Evolutionary conservation across 2,329 filamentous ascomycete genomes (phyloP).

Genomic region (Lasiodiplodia theobromae): DNA sequence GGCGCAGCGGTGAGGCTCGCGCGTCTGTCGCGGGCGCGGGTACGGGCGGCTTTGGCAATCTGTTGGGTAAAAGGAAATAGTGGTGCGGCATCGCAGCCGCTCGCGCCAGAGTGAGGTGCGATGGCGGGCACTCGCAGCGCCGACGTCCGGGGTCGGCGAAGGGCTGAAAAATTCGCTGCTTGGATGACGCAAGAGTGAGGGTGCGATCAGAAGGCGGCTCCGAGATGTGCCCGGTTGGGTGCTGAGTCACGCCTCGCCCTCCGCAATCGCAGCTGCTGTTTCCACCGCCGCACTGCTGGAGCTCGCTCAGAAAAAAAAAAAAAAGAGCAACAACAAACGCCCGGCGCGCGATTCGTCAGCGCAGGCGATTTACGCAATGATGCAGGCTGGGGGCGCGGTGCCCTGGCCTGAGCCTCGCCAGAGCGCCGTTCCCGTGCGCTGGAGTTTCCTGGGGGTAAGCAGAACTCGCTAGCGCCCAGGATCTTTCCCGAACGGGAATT

Average conservation of each 20-base stretch:
- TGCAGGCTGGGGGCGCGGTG: conserved; percentile 1
- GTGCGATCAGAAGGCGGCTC: neutral
- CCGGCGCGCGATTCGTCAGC: no score
- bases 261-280: neutral
- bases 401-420: conserved; percentile 17
- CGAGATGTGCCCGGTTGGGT: conserved; percentile 6
- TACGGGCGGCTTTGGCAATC: conserved; percentile 24
- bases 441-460: conserved; percentile 28
- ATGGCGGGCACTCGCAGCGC: conserved; percentile 3
- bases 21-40: conserved; percentile 7
- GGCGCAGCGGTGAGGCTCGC: conserved; percentile 22
- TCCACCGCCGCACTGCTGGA: neutral
- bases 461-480: conserved; percentile 28
- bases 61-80: neutral
- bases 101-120: conserved; percentile 24
- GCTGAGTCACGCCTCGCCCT: neutral
- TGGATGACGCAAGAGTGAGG: conserved; percentile 7
- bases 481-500: conserved; percentile 28
- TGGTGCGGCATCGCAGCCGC: conserved; percentile 22
- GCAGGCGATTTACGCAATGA: conserved; percentile 9
- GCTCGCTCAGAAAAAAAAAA: no score
- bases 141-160: conserved; percentile 16
- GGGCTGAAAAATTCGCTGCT: conserved; percentile 15
- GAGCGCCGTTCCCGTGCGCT: conserved; percentile 20
- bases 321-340: no score